A percentile compares a stretch with the other conserved stretches of the same genome.
Conservation (phyloP, 23 red algal species). For the Gracilariopsis chorda region DNA sequence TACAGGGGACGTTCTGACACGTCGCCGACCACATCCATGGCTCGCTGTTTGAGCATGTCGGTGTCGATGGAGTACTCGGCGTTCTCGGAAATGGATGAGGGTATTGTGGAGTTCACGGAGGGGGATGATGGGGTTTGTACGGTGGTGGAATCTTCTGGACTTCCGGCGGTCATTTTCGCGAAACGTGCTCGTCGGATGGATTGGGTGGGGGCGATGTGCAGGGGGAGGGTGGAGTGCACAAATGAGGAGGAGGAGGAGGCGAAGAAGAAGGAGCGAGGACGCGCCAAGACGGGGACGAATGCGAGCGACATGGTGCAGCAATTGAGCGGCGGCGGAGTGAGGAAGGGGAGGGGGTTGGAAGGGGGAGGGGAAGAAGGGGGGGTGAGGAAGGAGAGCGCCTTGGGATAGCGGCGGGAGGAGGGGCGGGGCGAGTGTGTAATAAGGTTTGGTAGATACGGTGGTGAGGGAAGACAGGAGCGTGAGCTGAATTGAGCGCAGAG, state of each 20-base stretch:
- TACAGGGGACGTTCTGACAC: conserved; percentile 57
- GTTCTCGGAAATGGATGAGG: neutral
- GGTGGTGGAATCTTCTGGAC: neutral
- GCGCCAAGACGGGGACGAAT: neutral
- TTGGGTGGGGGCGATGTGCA: neutral
- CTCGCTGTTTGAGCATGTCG: conserved; percentile 51
- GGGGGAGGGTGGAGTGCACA: too few species aligned
- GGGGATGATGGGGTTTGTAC: neutral
- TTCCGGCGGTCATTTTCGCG: neutral
- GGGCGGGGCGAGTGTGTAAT: neutral
- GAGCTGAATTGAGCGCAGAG: neutral
- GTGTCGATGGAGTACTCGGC: conserved; percentile 38
- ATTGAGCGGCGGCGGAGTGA: neutral
- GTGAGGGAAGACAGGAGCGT: neutral
- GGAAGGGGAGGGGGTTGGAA: neutral
- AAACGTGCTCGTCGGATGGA: neutral
- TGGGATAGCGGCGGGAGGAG: neutral
- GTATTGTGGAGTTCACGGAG: neutral
- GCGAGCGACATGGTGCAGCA: neutral
- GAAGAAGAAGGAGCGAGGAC: neutral
- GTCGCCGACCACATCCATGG: conserved; percentile 48
- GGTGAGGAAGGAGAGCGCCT: neutral
- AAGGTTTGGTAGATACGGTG: neutral
- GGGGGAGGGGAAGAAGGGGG: neutral
- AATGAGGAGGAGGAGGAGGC: neutral